Conservation (phyloP, 257 asterid genomes). For the Agastache rugosa region DNA sequence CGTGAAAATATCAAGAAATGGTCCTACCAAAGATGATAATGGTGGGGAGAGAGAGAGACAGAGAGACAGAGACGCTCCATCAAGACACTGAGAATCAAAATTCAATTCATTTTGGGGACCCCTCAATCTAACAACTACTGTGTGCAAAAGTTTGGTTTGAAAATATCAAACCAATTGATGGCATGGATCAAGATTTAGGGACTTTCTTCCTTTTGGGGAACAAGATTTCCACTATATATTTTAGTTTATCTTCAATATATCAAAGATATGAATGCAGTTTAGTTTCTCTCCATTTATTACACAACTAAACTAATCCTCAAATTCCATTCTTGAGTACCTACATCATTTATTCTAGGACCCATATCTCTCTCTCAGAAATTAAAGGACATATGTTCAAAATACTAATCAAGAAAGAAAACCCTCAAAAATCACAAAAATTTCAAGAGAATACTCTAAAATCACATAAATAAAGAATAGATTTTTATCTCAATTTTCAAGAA, state of each 20-base stretch:
- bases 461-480: neutral
- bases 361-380: too few relatives aligned
- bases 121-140: constrained; percentile 28
- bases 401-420: too few relatives aligned
- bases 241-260: constrained; percentile 1
- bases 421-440: neutral
- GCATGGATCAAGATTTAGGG: constrained; percentile 35
- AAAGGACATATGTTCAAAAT: too few relatives aligned
- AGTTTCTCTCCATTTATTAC: neutral
- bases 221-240: constrained; percentile 39
- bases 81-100: constrained; percentile 39
- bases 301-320: constrained; percentile 6
- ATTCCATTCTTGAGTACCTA: neutral
- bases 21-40: constrained; percentile 48
- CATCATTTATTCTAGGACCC: too few relatives aligned
- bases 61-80: constrained; percentile 38
- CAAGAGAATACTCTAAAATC: neutral
- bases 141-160: constrained; percentile 39
- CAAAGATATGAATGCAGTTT: neutral
- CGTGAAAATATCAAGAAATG: constrained; percentile 36
- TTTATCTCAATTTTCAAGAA: neutral
- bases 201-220: constrained; percentile 76
- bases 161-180: constrained; percentile 45
- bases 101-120: constrained; percentile 47
- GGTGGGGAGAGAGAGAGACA: constrained; percentile 56